phyloP scores from a whole-genome alignment of 1,284 basidiomycete genomes.

The Puccinia sorghi region DNA sequence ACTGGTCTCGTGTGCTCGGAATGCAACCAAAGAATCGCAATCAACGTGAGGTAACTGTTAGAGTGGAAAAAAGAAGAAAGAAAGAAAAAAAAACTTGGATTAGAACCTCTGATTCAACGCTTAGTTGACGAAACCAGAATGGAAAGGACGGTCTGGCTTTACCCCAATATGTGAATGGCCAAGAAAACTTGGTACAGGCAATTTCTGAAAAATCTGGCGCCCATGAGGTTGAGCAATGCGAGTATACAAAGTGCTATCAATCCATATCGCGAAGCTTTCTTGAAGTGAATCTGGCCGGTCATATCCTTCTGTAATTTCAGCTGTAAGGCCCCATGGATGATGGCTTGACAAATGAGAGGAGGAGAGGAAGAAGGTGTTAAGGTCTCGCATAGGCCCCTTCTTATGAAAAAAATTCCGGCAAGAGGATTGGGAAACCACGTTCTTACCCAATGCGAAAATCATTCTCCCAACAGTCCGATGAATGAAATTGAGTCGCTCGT shows the following conservation, averaged over 20 bases:
- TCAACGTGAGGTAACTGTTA: constrained; percentile 20
- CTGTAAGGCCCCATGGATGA: constrained; percentile 35
- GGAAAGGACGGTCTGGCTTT: background rate
- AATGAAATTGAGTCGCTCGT: constrained; percentile 42
- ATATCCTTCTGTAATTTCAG: constrained; percentile 5
- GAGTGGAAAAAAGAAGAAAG: background rate
- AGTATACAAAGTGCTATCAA: constrained; percentile 11
- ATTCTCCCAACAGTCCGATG: constrained; percentile 35
- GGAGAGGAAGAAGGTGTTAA: background rate
- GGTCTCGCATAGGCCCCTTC: background rate
- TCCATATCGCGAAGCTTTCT: background rate
- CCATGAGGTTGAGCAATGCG: constrained; percentile 15
- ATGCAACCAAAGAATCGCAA: constrained; percentile 40
- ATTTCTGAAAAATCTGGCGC: constrained; percentile 18
- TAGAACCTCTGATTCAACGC: background rate
- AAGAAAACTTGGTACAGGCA: constrained; percentile 32
- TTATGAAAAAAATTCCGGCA: background rate
- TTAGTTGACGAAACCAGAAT: background rate
- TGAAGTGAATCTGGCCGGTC: constrained; percentile 3
- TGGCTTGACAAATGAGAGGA: background rate
- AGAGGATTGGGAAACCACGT: background rate
- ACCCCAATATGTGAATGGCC: constrained; percentile 34
- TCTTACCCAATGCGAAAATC: constrained; percentile 44
- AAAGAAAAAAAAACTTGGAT: background rate
- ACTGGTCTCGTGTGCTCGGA: constrained; percentile 34